These are phyloP conservation scores for Ascosphaera aggregata DNA, from an alignment of 2,329 filamentous ascomycete species.

Conservation along the genomic window DNA sequence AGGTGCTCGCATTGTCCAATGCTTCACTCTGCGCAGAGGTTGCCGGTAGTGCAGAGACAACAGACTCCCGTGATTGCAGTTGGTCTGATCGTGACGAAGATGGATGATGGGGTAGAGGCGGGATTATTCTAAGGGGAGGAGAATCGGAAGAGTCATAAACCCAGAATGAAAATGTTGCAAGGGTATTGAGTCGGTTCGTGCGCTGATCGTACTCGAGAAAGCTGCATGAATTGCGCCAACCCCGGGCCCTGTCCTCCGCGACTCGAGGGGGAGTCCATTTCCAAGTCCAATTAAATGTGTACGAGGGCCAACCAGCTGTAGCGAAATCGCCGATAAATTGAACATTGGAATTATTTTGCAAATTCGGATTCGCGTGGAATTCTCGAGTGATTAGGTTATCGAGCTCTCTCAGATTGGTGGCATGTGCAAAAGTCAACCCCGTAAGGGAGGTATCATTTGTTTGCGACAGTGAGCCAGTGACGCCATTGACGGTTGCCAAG, in stretches of 20 bases:
- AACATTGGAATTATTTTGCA: slow-evolving; percentile 94
- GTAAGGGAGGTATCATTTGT: slow-evolving; percentile 53
- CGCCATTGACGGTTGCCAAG: slow-evolving; percentile 20
- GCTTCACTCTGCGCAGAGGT: slow-evolving; percentile 12
- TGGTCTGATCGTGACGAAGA: no score
- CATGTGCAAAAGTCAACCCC: slow-evolving; percentile 80
- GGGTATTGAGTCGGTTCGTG: slow-evolving; percentile 65
- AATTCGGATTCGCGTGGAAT: slow-evolving; percentile 88
- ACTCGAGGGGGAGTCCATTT: slow-evolving; percentile 81
- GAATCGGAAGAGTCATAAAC: slow-evolving; percentile 40
- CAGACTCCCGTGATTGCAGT: not conserved
- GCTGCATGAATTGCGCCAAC: slow-evolving; percentile 91
- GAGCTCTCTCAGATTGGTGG: slow-evolving; percentile 62
- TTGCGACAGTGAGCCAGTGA: slow-evolving; percentile 26
- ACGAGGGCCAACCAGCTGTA: slow-evolving; percentile 59
- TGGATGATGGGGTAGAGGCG: not conserved
- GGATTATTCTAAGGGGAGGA: slow-evolving; percentile 3
- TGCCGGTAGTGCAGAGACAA: slow-evolving; percentile 2
- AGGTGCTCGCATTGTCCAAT: slow-evolving; percentile 7
- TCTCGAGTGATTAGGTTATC: slow-evolving; percentile 87
- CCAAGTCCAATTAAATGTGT: slow-evolving; percentile 90
- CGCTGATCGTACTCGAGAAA: slow-evolving; percentile 95
- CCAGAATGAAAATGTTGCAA: slow-evolving; percentile 90
- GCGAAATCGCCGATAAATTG: slow-evolving; percentile 81
- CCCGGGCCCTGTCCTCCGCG: slow-evolving; percentile 60